These are phyloP conservation scores for Bryoglossum gracile DNA, from an alignment of 495 filamentous ascomycete species.

Conservation along the genomic window DNA sequence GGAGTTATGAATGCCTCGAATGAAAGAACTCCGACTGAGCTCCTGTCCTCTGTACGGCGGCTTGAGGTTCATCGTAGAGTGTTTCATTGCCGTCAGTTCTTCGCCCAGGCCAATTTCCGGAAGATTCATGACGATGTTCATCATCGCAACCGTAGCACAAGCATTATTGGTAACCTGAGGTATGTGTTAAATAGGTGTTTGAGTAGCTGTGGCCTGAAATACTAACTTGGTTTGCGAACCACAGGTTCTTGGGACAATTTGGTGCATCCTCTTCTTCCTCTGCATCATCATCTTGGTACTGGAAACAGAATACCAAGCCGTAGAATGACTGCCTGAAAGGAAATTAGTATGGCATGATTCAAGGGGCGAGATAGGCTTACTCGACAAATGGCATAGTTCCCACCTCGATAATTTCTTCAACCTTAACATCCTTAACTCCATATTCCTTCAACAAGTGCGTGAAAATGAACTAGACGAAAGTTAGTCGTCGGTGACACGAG, in stretches of 20 bases:
- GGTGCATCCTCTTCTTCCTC: constrained; percentile 42
- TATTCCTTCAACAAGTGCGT: constrained; percentile 74
- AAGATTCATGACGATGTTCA: constrained; percentile 90
- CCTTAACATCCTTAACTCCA: constrained; percentile 63
- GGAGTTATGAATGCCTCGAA: constrained; percentile 78
- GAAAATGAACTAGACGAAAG: constrained; percentile 58
- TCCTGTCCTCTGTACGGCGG: constrained; percentile 69
- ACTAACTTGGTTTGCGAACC: constrained; percentile 88
- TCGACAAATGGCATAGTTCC: too few relatives aligned
- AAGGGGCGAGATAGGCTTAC: too few relatives aligned
- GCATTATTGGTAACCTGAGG: constrained; percentile 76
- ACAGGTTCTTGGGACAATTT: constrained; percentile 61
- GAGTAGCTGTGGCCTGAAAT: too few relatives aligned
- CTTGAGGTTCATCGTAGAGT: constrained; percentile 56
- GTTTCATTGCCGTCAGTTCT: constrained; percentile 60
- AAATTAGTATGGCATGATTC: too few relatives aligned
- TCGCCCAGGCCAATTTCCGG: constrained; percentile 54
- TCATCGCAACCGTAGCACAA: constrained; percentile 79
- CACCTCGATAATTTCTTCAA: too few relatives aligned
- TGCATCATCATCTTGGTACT: constrained; percentile 52
- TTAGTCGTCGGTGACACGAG: not conserved
- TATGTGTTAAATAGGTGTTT: too few relatives aligned
- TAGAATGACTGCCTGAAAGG: constrained; percentile 65
- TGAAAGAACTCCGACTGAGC: constrained; percentile 65
- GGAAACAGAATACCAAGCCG: constrained; percentile 78